These are phyloP conservation scores for Rhizoclosmatium sp. DNA, from an alignment of 192 early-diverging fungal species.

Conservation along the genomic window DNA sequence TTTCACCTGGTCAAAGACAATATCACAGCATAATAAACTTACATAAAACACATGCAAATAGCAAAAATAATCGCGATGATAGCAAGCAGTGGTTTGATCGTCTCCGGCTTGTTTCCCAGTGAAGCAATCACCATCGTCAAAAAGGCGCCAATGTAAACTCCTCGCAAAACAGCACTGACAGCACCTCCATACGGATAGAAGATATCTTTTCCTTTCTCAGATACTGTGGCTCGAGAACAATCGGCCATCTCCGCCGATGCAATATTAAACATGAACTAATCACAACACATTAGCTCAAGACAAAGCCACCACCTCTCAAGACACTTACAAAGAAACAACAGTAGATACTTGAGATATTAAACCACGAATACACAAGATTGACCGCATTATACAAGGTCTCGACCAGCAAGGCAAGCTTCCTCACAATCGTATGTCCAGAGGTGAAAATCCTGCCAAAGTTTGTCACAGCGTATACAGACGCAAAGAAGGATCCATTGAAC, in stretches of 20 bases:
- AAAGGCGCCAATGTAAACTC: conserved; percentile 50
- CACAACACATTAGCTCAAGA: background rate
- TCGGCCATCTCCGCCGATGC: conserved; percentile 21
- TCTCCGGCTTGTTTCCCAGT: conserved; percentile 59
- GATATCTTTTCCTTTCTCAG: conserved; percentile 45
- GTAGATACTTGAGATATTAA: conserved; percentile 62
- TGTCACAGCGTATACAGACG: conserved; percentile 69
- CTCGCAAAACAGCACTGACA: conserved; percentile 44
- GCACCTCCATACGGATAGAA: conserved; percentile 50
- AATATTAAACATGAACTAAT: conserved; percentile 46
- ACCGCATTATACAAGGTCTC: conserved; percentile 76
- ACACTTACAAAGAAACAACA: conserved; percentile 53
- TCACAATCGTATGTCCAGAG: conserved; percentile 55
- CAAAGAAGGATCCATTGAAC: conserved; percentile 85
- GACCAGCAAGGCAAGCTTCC: conserved; percentile 64
- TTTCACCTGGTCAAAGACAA: too few relatives aligned
- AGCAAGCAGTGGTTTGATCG: conserved; percentile 72
- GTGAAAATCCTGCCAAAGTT: conserved; percentile 66
- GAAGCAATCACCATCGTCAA: conserved; percentile 60
- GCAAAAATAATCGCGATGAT: conserved; percentile 78
- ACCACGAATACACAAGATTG: conserved; percentile 60
- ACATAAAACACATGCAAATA: conserved; percentile 69
- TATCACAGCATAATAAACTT: background rate
- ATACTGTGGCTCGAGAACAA: background rate
- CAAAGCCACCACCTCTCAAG: conserved; percentile 4